These are phyloP conservation scores for Sporisorium iseilematis-ciliati DNA, from an alignment of 1,284 basidiomycete genomes.

Conservation along the genomic window DNA sequence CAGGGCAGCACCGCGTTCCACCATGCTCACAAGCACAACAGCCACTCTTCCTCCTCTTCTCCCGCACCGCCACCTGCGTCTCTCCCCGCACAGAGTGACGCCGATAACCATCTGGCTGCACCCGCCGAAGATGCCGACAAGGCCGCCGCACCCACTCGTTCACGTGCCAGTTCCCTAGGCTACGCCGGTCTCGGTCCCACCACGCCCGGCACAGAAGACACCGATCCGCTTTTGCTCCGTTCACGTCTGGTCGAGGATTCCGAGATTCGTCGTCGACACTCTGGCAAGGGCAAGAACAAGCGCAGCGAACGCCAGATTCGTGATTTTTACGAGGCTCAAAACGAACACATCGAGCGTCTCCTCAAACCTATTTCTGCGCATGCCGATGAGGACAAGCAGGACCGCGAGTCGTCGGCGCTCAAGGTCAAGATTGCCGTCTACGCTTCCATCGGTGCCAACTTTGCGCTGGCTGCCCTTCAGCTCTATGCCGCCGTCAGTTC, in stretches of 20 bases:
- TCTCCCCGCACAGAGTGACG: background rate
- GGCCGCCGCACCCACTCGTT: conserved; percentile 20
- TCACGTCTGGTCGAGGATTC: conserved; percentile 70
- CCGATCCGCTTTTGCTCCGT: conserved; percentile 71
- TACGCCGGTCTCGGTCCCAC: conserved; percentile 25
- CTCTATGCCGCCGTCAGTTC: conserved; percentile 85
- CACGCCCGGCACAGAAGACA: conserved; percentile 44
- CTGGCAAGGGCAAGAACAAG: conserved; percentile 67
- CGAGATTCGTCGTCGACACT: conserved; percentile 68
- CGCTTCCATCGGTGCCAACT: conserved; percentile 81
- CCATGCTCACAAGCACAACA: conserved; percentile 42
- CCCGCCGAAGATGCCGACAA: background rate
- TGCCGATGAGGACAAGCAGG: conserved; percentile 78
- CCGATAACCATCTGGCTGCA: conserved; percentile 8
- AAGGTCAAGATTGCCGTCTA: conserved; percentile 82
- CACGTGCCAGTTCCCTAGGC: conserved; percentile 42
- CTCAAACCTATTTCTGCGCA: conserved; percentile 91
- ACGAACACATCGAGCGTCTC: conserved; percentile 84
- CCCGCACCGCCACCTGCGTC: conserved; percentile 8
- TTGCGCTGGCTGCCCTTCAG: conserved; percentile 73
- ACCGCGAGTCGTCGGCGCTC: conserved; percentile 76
- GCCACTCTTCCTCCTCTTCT: conserved; percentile 27
- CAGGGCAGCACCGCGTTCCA: conserved; percentile 47
- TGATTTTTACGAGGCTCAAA: conserved; percentile 84
- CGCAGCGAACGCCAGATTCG: conserved; percentile 73